These are phyloP conservation scores for Pleurostoma richardsiae DNA, from an alignment of 2,329 filamentous ascomycete genomes.

Conservation along the genomic window DNA sequence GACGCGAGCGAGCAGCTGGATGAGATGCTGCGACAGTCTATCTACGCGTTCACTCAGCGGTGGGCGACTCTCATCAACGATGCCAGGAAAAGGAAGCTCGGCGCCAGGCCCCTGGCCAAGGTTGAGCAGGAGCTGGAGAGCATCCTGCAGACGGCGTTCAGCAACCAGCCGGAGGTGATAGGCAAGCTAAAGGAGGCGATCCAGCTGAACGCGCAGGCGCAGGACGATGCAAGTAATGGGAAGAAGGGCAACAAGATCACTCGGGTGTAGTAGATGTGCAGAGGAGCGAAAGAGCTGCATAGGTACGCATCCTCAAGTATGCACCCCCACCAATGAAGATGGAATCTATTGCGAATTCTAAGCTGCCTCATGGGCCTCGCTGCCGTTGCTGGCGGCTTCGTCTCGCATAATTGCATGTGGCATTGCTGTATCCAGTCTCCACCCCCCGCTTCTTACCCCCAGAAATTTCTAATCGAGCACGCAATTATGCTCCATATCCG, in stretches of 20 bases:
- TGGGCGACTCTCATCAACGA: slow-evolving; percentile 50
- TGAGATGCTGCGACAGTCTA: slow-evolving; percentile 56
- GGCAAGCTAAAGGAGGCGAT: slow-evolving; percentile 58
- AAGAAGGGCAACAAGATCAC: slow-evolving; percentile 10
- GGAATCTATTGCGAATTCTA: too few relatives aligned
- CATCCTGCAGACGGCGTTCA: slow-evolving; percentile 52
- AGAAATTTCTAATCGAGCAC: too few relatives aligned
- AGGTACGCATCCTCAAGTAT: not conserved
- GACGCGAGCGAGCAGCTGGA: slow-evolving; percentile 63
- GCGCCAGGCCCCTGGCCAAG: slow-evolving; percentile 44
- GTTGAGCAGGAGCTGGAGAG: slow-evolving; percentile 52
- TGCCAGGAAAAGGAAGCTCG: slow-evolving; percentile 39
- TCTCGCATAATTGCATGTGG: too few relatives aligned
- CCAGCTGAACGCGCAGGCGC: slow-evolving; percentile 48
- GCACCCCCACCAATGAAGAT: too few relatives aligned
- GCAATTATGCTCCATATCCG: too few relatives aligned
- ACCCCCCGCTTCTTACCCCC: too few relatives aligned
- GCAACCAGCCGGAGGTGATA: slow-evolving; percentile 53
- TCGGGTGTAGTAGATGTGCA: slow-evolving; percentile 5
- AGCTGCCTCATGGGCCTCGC: too few relatives aligned
- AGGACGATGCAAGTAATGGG: slow-evolving; percentile 31
- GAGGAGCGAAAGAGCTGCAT: not conserved
- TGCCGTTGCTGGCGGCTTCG: too few relatives aligned
- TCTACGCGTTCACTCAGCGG: slow-evolving; percentile 57
- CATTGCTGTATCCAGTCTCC: too few relatives aligned